Conservation (phyloP, 1,139 yeast species). For the Magnusiomyces suaveolens region DNA sequence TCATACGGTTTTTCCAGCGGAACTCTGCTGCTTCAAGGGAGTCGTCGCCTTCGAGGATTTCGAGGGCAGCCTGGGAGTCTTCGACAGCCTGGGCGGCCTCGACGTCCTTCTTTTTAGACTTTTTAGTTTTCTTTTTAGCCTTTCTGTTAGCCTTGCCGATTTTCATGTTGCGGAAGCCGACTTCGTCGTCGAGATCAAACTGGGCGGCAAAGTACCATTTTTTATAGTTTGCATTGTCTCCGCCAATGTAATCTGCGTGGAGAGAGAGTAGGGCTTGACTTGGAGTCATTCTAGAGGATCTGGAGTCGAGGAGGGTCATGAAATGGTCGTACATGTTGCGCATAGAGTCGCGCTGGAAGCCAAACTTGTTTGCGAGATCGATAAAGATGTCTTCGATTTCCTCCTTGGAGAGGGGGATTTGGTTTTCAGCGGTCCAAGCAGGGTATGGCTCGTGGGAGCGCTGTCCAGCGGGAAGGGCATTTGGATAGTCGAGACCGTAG, state of each 20-base stretch:
- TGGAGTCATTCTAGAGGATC: slow-evolving; percentile 95
- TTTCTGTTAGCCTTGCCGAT: slow-evolving; percentile 58
- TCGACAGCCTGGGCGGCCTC: slow-evolving; percentile 18
- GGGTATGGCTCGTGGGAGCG: slow-evolving; percentile 72
- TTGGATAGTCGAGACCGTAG: slow-evolving; percentile 74
- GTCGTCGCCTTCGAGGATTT: slow-evolving; percentile 82
- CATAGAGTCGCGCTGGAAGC: slow-evolving; percentile 96
- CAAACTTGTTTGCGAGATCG: slow-evolving; percentile 82
- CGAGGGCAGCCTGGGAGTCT: slow-evolving; percentile 46
- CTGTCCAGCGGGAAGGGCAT: slow-evolving; percentile 38
- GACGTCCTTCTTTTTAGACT: slow-evolving; percentile 50
- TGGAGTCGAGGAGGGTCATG: slow-evolving; percentile 86
- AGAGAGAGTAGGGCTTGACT: slow-evolving; percentile 84
- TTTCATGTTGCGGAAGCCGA: slow-evolving; percentile 71
- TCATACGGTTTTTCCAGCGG: slow-evolving; percentile 78
- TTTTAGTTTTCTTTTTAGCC: slow-evolving; percentile 47
- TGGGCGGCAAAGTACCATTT: slow-evolving; percentile 97
- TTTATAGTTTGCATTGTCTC: slow-evolving; percentile 80
- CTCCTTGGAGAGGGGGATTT: slow-evolving; percentile 73
- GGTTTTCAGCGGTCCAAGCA: slow-evolving; percentile 91
- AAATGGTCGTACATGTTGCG: slow-evolving; percentile 94
- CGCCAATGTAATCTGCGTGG: slow-evolving; percentile 97
- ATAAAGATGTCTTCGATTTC: slow-evolving; percentile 88
- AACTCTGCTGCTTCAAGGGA: slow-evolving; percentile 70
- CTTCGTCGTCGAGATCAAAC: slow-evolving; percentile 71